Base-by-base conservation (phyloP, 1,284 basidiomycete species). In the Acaromyces ingoldii region DNA sequence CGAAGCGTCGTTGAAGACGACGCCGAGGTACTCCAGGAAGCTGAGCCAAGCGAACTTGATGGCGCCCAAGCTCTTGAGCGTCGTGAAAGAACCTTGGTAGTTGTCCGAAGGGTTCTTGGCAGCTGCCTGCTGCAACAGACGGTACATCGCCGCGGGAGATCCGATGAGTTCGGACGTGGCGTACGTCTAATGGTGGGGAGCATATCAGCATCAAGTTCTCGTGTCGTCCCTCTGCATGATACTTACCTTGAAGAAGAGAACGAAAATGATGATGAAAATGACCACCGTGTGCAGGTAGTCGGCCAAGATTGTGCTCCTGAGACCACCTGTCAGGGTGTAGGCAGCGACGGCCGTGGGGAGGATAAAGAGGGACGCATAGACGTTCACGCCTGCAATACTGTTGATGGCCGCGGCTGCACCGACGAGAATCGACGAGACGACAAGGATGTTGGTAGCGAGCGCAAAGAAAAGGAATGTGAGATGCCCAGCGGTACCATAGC, bases 211-310 rank as follows among this genome's bases (percentile, higher is more conserved):
- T n/a, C n/a, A n/a, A n/a, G n/a, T n/a, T n/a, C n/a, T n/a, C n/a
- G n/a, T n/a, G n/a, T n/a, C n/a, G n/a, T n/a, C n/a, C n/a, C n/a
- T n/a, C n/a, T n/a, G n/a, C n/a, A n/a, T n/a, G n/a, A n/a, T n/a
- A n/a, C n/a, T n/a, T n/a, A n/a, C n/a, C n/a, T n/a, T 42, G 37
- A 70, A 51, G 53, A 57, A 67, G 41, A 70, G 52, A 31, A 59
- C 47, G 48, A 67, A 67, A 19, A 70, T 53, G 43, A 70, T 66
- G 37, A 68, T 50, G 38, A 70, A 68, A 56, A 70, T 67, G 59
- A 70, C 63, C 42, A 65, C 50, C 4, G 67, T 70, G 48, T 70
- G 67, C 25, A 68, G 55, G 50, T 67, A 70, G 42, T 70, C 65
- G 17, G 67, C 67, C 11, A 70, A 46, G 34, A 67, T 53, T n/a